Conservation (phyloP, 2,329 filamentous ascomycete species). For the Ilyonectria sp. region DNA sequence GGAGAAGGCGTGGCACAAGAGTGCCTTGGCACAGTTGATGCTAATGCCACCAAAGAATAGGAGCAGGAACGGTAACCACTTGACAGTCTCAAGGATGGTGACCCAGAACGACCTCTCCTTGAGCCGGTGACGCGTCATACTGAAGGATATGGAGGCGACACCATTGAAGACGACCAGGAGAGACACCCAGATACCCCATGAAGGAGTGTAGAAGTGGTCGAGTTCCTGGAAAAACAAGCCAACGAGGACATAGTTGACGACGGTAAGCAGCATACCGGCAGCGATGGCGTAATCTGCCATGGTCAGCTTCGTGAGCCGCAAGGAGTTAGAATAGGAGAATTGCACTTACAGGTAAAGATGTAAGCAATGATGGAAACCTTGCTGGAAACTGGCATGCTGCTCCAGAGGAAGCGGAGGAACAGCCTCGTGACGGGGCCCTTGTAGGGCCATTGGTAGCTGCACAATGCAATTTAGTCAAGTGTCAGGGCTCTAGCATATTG, state of each 20-base stretch:
- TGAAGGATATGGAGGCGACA: conserved; percentile 42
- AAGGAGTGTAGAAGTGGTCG: conserved; percentile 78
- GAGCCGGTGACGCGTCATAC: conserved; percentile 47
- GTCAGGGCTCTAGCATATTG: no score
- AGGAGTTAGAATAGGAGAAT: background rate
- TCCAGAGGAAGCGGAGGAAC: conserved; percentile 46
- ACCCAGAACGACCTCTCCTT: conserved; percentile 48
- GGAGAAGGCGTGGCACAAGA: conserved; percentile 46
- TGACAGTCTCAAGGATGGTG: conserved; percentile 44
- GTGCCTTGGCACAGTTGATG: conserved; percentile 48
- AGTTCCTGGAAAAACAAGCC: conserved; percentile 78
- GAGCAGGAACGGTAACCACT: conserved; percentile 48
- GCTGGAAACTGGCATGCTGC: conserved; percentile 70
- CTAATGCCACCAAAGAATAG: conserved; percentile 51
- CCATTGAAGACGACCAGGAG: conserved; percentile 47
- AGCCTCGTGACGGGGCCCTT: conserved; percentile 76
- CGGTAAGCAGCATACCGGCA: conserved; percentile 74
- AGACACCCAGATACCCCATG: conserved; percentile 74
- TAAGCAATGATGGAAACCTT: conserved; percentile 81
- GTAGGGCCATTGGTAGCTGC: conserved; percentile 66
- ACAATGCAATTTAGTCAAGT: conserved; percentile 5
- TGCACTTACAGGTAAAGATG: conserved; percentile 68
- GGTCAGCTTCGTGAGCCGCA: background rate
- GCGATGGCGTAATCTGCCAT: conserved; percentile 74
- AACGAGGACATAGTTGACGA: conserved; percentile 79